A percentile compares a stretch with the other conserved stretches of the same genome.
These are phyloP conservation scores for Moniliella sp. DNA, from an alignment of 1,284 basidiomycete species.

Conservation along the genomic window DNA sequence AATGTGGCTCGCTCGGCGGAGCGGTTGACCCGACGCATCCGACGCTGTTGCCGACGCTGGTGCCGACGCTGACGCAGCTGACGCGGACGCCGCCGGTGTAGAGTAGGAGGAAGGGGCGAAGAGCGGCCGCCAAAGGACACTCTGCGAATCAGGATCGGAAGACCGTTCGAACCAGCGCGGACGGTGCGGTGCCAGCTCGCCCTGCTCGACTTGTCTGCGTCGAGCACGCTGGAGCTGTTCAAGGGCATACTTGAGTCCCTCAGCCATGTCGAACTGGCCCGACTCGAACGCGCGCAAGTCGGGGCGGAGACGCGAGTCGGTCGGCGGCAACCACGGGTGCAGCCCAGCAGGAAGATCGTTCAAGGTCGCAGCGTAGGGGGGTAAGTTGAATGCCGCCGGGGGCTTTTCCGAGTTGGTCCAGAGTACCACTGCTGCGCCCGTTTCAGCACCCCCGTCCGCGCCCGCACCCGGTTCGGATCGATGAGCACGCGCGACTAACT, in stretches of 20 bases:
- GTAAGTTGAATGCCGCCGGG: slow-evolving; percentile 46
- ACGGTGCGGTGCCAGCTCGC: slow-evolving; percentile 49
- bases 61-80: too few relatives aligned
- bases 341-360: slow-evolving; percentile 56
- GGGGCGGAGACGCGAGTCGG: slow-evolving; percentile 76
- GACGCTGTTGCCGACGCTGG: too few relatives aligned
- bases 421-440: slow-evolving; percentile 52
- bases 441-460: slow-evolving; percentile 33
- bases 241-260: slow-evolving; percentile 60
- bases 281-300: slow-evolving; percentile 86
- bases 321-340: slow-evolving; percentile 56
- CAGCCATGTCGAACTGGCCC: slow-evolving; percentile 71
- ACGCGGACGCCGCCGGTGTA: too few relatives aligned
- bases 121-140: slow-evolving; percentile 17
- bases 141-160: slow-evolving; percentile 19
- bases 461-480: slow-evolving; percentile 45
- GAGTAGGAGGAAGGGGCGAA: not conserved
- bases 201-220: slow-evolving; percentile 54
- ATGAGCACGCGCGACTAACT: slow-evolving; percentile 58
- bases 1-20: too few relatives aligned
- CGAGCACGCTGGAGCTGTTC: slow-evolving; percentile 70
- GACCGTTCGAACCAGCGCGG: slow-evolving; percentile 41
- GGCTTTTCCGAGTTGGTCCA: slow-evolving; percentile 70
- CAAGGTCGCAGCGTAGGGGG: slow-evolving; percentile 75
- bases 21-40: too few relatives aligned